These are phyloP conservation scores for Entomortierella parvispora DNA, from an alignment of 192 early-diverging fungal species.

Conservation along the genomic window DNA sequence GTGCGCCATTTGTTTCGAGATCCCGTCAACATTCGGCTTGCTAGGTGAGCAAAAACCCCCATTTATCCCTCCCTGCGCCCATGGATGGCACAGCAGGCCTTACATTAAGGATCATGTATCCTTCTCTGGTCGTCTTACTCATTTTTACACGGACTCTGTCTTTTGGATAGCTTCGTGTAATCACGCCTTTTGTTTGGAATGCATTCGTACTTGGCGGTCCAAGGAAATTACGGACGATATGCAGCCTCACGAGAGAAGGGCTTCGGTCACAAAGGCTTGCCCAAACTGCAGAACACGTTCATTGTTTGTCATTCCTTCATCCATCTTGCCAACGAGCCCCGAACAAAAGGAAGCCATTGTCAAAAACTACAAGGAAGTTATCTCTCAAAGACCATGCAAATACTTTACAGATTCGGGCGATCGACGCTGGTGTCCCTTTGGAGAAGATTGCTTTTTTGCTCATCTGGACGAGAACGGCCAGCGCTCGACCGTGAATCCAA, in stretches of 20 bases:
- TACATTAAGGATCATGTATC: not conserved
- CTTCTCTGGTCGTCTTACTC: not conserved
- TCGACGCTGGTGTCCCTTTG: constrained; percentile 49
- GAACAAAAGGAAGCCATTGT: constrained; percentile 46
- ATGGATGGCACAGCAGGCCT: not conserved
- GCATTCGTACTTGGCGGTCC: constrained; percentile 47
- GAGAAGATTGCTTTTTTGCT: constrained; percentile 41
- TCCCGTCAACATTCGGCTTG: constrained; percentile 37
- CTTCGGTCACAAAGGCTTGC: constrained; percentile 45
- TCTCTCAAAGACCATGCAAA: not conserved
- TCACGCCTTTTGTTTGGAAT: constrained; percentile 48
- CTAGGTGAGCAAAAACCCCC: constrained; percentile 14
- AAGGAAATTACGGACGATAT: constrained; percentile 32
- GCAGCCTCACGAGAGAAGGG: not conserved
- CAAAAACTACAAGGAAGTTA: constrained; percentile 20
- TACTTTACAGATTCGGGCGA: constrained; percentile 31
- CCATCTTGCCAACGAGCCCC: constrained; percentile 28
- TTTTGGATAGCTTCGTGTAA: constrained; percentile 35
- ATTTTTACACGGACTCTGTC: not conserved
- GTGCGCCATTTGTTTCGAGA: constrained; percentile 47
- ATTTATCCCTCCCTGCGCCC: not conserved
- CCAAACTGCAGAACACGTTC: constrained; percentile 47
- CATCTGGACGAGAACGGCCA: constrained; percentile 32
- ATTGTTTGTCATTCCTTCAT: constrained; percentile 42
- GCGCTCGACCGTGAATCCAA: constrained; percentile 27